These are phyloP conservation scores for Chimonanthus salicifolius DNA, from an alignment of 164 flowering plant genomes.

Conservation along the genomic window DNA sequence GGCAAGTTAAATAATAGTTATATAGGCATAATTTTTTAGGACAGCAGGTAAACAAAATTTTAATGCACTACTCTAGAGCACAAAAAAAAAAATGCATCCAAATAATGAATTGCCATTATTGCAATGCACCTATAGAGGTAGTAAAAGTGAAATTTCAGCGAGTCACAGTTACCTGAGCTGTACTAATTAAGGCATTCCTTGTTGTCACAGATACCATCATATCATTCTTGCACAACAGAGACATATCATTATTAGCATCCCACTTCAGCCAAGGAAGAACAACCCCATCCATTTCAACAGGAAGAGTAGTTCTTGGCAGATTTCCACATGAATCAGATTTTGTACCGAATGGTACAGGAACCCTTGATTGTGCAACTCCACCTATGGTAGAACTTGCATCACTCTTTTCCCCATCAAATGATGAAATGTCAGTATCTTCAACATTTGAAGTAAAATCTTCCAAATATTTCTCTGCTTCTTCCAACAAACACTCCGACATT, in stretches of 20 bases:
- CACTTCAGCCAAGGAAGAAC: slow-evolving; percentile 91
- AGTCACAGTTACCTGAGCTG: slow-evolving; percentile 42
- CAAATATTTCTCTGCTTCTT: slow-evolving; percentile 86
- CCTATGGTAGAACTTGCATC: slow-evolving; percentile 78
- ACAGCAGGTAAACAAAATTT: not conserved
- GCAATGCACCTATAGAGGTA: not conserved
- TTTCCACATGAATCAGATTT: slow-evolving; percentile 24
- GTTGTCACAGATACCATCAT: slow-evolving; percentile 25
- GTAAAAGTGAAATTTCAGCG: not conserved
- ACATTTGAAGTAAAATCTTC: slow-evolving; percentile 89
- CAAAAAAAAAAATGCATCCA: no score
- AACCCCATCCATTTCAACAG: slow-evolving; percentile 81
- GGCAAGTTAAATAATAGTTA: no score
- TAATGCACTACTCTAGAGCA: not conserved
- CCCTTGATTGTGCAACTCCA: slow-evolving; percentile 31
- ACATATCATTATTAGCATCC: slow-evolving; percentile 66
- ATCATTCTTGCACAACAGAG: slow-evolving; percentile 29
- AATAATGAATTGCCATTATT: no score
- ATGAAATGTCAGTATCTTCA: slow-evolving; percentile 94
- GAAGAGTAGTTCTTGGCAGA: slow-evolving; percentile 28
- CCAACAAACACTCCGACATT: slow-evolving; percentile 61
- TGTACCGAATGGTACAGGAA: slow-evolving; percentile 12
- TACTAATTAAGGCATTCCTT: slow-evolving; percentile 19
- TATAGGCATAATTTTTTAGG: not conserved
- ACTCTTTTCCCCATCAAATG: slow-evolving; percentile 94